phyloP scores from a whole-genome alignment of 2,329 filamentous ascomycete species.

The Cryphonectria nitschkei region DNA sequence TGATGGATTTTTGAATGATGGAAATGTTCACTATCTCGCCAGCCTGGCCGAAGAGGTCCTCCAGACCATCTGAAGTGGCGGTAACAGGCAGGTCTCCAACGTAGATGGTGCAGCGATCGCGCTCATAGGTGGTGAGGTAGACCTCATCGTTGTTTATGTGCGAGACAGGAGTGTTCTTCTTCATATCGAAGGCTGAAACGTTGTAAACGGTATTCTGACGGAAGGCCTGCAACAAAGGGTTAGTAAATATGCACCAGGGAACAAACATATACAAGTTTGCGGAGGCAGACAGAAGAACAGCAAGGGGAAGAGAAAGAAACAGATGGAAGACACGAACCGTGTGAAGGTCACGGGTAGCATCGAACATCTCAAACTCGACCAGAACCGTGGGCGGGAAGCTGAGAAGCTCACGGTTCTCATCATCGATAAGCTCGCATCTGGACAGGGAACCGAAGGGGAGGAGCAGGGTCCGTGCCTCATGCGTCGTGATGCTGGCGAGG shows the following conservation, averaged over 20 bases:
- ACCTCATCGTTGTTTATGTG: conserved; percentile 36
- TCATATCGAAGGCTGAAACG: conserved; percentile 39
- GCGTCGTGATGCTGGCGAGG: conserved; percentile 42
- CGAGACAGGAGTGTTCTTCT: conserved; percentile 33
- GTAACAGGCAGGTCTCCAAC: conserved; percentile 38
- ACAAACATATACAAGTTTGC: background rate
- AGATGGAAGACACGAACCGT: conserved; percentile 42
- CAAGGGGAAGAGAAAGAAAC: too few relatives aligned
- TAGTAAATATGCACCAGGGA: conserved; percentile 27
- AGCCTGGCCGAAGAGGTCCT: conserved; percentile 31
- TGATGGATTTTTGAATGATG: conserved; percentile 32
- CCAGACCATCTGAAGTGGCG: conserved; percentile 34
- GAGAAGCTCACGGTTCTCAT: conserved; percentile 39
- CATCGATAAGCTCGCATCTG: conserved; percentile 43
- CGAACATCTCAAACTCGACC: conserved; percentile 55
- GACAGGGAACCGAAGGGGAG: conserved; percentile 48
- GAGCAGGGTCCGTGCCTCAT: conserved; percentile 51
- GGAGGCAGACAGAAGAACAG: background rate
- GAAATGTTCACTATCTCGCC: conserved; percentile 38
- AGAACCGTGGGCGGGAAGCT: conserved; percentile 46
- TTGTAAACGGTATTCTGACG: conserved; percentile 39
- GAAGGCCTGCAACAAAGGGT: conserved; percentile 36
- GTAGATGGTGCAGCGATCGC: conserved; percentile 42
- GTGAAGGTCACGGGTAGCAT: conserved; percentile 53
- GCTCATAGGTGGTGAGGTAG: conserved; percentile 39